These are phyloP conservation scores for Cylindrodendrum hubeiense DNA, from an alignment of 2,329 filamentous ascomycete species.

Conservation along the genomic window DNA sequence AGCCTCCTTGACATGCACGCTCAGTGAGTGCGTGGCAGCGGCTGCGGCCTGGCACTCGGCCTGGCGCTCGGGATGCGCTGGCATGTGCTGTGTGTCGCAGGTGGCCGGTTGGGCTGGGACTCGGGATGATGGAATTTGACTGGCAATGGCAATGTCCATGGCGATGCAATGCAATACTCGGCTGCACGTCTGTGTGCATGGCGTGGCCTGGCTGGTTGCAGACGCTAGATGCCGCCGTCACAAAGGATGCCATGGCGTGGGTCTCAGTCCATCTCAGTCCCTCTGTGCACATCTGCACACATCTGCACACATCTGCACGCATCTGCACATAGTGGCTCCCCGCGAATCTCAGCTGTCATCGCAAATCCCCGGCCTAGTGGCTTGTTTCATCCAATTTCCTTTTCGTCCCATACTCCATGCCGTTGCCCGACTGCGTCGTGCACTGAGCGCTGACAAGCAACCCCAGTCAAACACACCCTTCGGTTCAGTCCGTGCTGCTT, in stretches of 20 bases:
- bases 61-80: conserved; percentile 10
- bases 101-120: conserved; percentile 5
- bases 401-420: conserved; percentile 42
- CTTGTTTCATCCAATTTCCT: conserved; percentile 43
- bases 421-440: conserved; percentile 28
- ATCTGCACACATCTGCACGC: no score
- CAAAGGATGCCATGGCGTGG: not conserved
- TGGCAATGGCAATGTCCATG: not conserved
- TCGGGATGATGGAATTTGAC: no score
- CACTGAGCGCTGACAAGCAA: conserved; percentile 43
- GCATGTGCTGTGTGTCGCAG: conserved; percentile 18
- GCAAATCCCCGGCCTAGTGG: conserved; percentile 30
- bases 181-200: not conserved
- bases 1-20: conserved; percentile 25
- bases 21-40: conserved; percentile 13
- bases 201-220: not conserved
- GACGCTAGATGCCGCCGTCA: not conserved
- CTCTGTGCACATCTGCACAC: not conserved
- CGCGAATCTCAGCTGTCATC: conserved; percentile 32
- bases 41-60: not conserved
- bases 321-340: conserved; percentile 4
- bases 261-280: not conserved
- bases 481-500: conserved; percentile 79
- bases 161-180: not conserved
- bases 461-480: conserved; percentile 69